Evolutionary conservation across 2,329 filamentous ascomycete genomes (phyloP).

Genomic region (Tolypocladium ophioglossoides): DNA sequence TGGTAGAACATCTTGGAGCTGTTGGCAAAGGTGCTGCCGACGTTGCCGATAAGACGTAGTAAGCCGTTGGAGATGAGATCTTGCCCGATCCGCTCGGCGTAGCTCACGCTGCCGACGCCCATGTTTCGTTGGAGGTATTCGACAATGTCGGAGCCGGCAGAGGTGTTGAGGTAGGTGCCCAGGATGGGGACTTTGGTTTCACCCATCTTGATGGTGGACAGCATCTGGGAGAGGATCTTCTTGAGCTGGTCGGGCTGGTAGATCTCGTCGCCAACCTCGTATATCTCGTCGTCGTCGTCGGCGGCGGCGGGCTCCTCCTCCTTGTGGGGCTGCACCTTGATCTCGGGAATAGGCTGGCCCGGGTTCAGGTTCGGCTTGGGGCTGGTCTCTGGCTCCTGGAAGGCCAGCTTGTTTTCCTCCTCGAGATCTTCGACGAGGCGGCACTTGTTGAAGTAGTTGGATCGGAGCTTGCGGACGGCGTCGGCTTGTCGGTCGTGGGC

Average conservation of each 20-base stretch:
- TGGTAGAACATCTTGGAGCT: conserved; percentile 97
- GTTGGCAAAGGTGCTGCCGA: conserved; percentile 92
- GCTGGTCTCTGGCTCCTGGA: conserved; percentile 73
- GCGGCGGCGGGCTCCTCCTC: conserved; percentile 40
- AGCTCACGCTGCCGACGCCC: conserved; percentile 72
- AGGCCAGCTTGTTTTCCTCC: conserved; percentile 96
- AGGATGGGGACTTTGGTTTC: conserved; percentile 94
- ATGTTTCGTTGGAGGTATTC: conserved; percentile 89
- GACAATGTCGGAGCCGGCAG: conserved; percentile 83
- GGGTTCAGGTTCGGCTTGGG: conserved; percentile 42
- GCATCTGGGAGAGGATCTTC: conserved; percentile 77
- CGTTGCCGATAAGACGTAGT: conserved; percentile 81
- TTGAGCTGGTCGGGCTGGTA: conserved; percentile 83
- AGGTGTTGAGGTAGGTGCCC: conserved; percentile 89
- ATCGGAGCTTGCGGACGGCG: conserved; percentile 81
- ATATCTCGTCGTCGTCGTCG: conserved; percentile 69
- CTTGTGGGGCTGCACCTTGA: conserved; percentile 69
- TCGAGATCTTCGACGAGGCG: conserved; percentile 91
- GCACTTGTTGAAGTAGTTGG: conserved; percentile 98
- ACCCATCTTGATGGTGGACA: conserved; percentile 75
- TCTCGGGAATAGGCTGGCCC: conserved; percentile 58
- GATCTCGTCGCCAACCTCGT: conserved; percentile 83
- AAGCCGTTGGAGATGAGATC: conserved; percentile 82
- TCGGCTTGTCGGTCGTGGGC: conserved; percentile 88
- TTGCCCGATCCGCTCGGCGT: conserved; percentile 90